A percentile compares a stretch with the other conserved stretches of the same genome.
Evolutionary conservation across 2,329 filamentous ascomycete species (phyloP).

Genomic region (Penicillium polonicum): DNA sequence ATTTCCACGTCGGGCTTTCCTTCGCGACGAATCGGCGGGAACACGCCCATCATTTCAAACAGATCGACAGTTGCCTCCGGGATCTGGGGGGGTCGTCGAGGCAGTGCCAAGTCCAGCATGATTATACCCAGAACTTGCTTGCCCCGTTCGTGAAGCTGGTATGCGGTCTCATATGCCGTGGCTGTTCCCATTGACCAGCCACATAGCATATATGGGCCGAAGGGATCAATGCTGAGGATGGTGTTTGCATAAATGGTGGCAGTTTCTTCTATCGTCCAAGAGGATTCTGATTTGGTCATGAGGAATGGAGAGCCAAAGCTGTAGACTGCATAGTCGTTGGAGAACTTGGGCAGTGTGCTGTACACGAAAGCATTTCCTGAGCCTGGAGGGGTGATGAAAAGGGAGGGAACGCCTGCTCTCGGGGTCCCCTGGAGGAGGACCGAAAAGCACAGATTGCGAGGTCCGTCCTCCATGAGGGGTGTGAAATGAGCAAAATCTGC

Average conservation of each 20-base stretch:
- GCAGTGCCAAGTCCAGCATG: slow-evolving; percentile 1
- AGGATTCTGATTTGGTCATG: slow-evolving; percentile 13
- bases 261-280: slow-evolving; percentile 13
- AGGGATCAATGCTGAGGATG: slow-evolving; percentile 9
- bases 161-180: slow-evolving; percentile 9
- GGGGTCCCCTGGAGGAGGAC: slow-evolving; percentile 10
- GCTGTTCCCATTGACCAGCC: slow-evolving; percentile 14
- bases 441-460: slow-evolving; percentile 4
- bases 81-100: neutral
- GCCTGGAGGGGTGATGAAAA: slow-evolving; percentile 11
- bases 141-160: slow-evolving; percentile 7
- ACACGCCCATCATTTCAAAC: slow-evolving; percentile 9
- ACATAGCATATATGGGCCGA: slow-evolving; percentile 11
- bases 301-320: slow-evolving; percentile 15
- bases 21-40: slow-evolving; percentile 10
- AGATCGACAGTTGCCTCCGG: slow-evolving; percentile 10
- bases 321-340: slow-evolving; percentile 11
- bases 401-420: slow-evolving; percentile 4
- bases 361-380: slow-evolving; percentile 14
- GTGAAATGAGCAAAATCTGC: neutral
- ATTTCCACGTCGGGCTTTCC: slow-evolving; percentile 14
- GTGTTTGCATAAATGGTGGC: slow-evolving; percentile 10
- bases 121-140: slow-evolving; percentile 9
- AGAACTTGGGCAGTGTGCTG: slow-evolving; percentile 7
- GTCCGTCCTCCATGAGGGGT: neutral